phyloP scores from a whole-genome alignment of 2,329 filamentous ascomycete species.

The Endoconidiophora laricicola region DNA sequence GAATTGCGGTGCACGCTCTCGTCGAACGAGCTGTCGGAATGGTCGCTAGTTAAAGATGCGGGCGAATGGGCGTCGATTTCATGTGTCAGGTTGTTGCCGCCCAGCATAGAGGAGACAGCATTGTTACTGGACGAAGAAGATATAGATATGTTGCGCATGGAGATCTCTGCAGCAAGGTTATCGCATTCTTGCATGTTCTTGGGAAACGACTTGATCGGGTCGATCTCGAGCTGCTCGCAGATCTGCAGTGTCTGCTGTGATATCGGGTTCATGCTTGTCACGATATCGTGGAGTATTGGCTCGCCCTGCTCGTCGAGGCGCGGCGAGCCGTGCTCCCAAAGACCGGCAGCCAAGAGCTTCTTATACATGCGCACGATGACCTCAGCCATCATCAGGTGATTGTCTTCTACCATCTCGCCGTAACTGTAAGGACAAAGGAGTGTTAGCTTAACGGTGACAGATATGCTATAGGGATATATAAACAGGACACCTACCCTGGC shows the following conservation, averaged over 20 bases:
- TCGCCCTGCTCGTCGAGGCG: conserved; percentile 46
- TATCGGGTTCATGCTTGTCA: conserved; percentile 16
- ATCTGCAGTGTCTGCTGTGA: conserved; percentile 9
- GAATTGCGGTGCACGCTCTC: not conserved
- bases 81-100: not conserved
- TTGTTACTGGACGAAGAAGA: not conserved
- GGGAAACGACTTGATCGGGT: conserved; percentile 6
- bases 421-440: conserved; percentile 26
- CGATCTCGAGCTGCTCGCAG: conserved; percentile 7
- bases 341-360: conserved; percentile 41
- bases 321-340: conserved; percentile 46
- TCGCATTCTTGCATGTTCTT: conserved; percentile 3
- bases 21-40: not conserved
- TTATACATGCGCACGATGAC: conserved; percentile 49
- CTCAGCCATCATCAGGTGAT: conserved; percentile 45
- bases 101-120: not conserved
- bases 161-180: conserved; percentile 5
- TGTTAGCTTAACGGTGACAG: not conserved
- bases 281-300: conserved; percentile 49
- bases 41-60: conserved; percentile 6
- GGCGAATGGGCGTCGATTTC: not conserved
- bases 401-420: conserved; percentile 48
- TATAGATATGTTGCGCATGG: conserved; percentile 1
- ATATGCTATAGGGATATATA: not conserved
- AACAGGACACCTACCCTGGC: conserved; percentile 31